Evolutionary conservation across 116 monocot genomes (phyloP), one percentile per base, ranked within the genome.

Genomic region (Trichopus zeylanicus): DNA sequence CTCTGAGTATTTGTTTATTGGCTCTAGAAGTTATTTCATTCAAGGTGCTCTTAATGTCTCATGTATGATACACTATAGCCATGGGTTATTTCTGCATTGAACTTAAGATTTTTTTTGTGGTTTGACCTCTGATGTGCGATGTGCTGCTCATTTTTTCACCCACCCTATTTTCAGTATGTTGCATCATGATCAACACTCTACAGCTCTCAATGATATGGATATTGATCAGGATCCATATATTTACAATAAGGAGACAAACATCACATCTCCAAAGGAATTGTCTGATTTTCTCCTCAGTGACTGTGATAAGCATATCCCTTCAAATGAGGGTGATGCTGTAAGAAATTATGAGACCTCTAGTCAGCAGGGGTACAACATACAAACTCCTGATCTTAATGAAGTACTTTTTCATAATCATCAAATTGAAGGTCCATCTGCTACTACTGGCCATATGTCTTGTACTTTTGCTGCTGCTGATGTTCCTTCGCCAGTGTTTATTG

Each of bases 301-400:
- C 29, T 32, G 37, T 34, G 52, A 59, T 21, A 71, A 62, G 15
- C 54, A 48, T 37, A 28, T 22, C 26, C 25, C 46, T 31, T 46
- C 63, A 62, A 47, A 56, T 48, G 22, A 28, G 26, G 71, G 61
- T 15, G 68, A 79, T 65, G 33, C 66, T 11, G 56, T 49, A 56
- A 67, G 31, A 48, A 59, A 52, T 66, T 57, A 46, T 62, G 53
- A 63, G 7, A 59, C 72, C 65, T 65, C 70, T 62, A 67, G 64
- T 48, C 63, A 59, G 55, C 77, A 74, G 28, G 65, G 65, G 5
- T 83, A 81, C 67, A 83, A 81, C 55, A 74, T 78, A 53, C 83
- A 82, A 56, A 86, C 89, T 26, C 94, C 89, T 53, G 81, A 89
- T 63, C 75, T 86, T 8, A 89, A 89, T 70, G 83, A 81, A 74